A percentile compares a stretch with the other conserved stretches of the same genome.
Conservation (phyloP, 2,329 filamentous ascomycete genomes). For the Cytospora mali region DNA sequence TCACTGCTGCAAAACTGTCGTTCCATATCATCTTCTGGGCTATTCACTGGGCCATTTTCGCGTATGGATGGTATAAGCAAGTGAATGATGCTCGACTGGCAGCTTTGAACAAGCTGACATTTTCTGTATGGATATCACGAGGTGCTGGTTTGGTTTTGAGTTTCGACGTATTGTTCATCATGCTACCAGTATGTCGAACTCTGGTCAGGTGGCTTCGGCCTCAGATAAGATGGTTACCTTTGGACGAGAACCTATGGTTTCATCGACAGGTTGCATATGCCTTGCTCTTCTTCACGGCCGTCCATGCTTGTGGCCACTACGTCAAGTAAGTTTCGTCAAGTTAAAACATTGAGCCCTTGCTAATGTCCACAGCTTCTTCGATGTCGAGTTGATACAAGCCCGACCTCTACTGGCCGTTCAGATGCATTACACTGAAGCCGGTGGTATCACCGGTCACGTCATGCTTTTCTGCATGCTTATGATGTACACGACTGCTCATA, state of each 20-base stretch:
- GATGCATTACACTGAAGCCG: slow-evolving; percentile 88
- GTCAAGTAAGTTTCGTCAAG: slow-evolving; percentile 71
- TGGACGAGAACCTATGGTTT: slow-evolving; percentile 98
- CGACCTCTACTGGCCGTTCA: slow-evolving; percentile 79
- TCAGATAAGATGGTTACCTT: slow-evolving; percentile 81
- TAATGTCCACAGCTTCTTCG: slow-evolving; percentile 73
- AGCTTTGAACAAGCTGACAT: slow-evolving; percentile 77
- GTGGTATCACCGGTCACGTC: slow-evolving; percentile 92
- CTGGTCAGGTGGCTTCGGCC: slow-evolving; percentile 82
- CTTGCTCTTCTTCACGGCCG: slow-evolving; percentile 76
- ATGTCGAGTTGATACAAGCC: slow-evolving; percentile 84
- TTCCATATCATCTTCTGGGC: slow-evolving; percentile 85
- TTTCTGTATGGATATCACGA: slow-evolving; percentile 94
- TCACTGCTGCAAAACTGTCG: slow-evolving; percentile 69
- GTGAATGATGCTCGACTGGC: slow-evolving; percentile 66
- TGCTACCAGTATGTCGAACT: slow-evolving; percentile 93
- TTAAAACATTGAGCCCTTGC: neutral
- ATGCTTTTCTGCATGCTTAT: slow-evolving; percentile 99
- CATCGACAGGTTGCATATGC: slow-evolving; percentile 93
- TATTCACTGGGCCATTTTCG: slow-evolving; percentile 78
- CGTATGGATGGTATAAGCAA: slow-evolving; percentile 87
- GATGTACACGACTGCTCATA: slow-evolving; percentile 95
- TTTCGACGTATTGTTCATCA: slow-evolving; percentile 82
- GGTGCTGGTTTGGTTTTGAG: slow-evolving; percentile 86
- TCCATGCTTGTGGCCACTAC: slow-evolving; percentile 83